These are phyloP conservation scores for Xerocomus nothofagi DNA, from an alignment of 1,284 basidiomycete genomes.

Conservation along the genomic window DNA sequence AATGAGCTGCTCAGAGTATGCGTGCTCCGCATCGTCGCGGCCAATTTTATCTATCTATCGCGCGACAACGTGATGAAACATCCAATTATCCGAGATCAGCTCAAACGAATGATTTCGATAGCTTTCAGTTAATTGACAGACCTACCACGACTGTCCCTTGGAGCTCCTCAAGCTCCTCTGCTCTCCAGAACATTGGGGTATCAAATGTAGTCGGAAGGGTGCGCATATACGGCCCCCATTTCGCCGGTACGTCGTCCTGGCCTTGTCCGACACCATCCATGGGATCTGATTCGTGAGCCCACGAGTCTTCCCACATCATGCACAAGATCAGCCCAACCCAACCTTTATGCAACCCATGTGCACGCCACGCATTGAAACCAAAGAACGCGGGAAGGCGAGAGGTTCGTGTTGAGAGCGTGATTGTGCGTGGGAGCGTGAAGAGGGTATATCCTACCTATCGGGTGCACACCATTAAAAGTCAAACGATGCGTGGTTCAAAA, in stretches of 20 bases:
- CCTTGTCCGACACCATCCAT: conserved; percentile 7
- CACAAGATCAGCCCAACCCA: conserved; percentile 90
- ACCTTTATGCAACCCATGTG: conserved; percentile 58
- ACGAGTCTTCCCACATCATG: conserved; percentile 91
- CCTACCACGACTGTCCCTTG: conserved; percentile 84
- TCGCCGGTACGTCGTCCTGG: conserved; percentile 43
- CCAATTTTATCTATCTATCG: conserved; percentile 77
- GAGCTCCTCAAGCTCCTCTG: conserved; percentile 74
- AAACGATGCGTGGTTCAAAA: neutral
- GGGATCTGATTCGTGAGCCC: conserved; percentile 21
- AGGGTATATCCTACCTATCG: conserved; percentile 68
- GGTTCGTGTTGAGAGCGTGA: conserved; percentile 81
- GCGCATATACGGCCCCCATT: conserved; percentile 42
- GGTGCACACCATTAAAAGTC: neutral
- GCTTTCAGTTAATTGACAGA: conserved; percentile 42
- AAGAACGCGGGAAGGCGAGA: conserved; percentile 63
- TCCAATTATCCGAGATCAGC: conserved; percentile 6
- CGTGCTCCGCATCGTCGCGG: conserved; percentile 76
- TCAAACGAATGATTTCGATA: neutral
- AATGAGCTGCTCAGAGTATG: conserved; percentile 66
- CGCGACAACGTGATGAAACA: neutral
- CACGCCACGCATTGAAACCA: conserved; percentile 62
- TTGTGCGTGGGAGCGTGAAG: conserved; percentile 79
- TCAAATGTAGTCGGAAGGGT: conserved; percentile 74
- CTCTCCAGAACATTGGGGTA: conserved; percentile 95